Evolutionary conservation across 192 early-diverging fungal genomes (phyloP).

Genomic region (Linnemannia hyalina): DNA sequence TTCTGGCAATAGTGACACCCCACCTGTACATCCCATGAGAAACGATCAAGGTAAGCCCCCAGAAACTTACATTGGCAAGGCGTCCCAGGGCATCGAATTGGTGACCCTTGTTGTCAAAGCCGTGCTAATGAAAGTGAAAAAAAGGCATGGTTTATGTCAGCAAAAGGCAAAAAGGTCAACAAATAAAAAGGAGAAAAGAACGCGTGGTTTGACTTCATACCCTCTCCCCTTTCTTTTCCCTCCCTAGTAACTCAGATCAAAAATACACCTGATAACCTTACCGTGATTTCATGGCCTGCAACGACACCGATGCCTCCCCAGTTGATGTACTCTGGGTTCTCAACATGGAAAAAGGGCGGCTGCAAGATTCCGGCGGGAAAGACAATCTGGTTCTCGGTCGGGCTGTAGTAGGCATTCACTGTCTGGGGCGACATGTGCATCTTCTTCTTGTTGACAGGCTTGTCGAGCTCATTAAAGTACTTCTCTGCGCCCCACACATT

Average conservation of each 20-base stretch:
- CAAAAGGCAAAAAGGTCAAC: neutral
- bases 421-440: conserved; percentile 68
- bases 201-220: neutral
- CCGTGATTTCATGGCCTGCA: conserved; percentile 80
- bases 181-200: neutral
- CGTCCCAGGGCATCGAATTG: conserved; percentile 67
- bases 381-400: conserved; percentile 62
- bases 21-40: neutral
- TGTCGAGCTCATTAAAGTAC: conserved; percentile 40
- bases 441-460: conserved; percentile 55
- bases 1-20: neutral
- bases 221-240: neutral
- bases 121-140: conserved; percentile 58
- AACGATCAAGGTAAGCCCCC: neutral
- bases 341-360: conserved; percentile 67
- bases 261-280: conserved; percentile 27
- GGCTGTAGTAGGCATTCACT: conserved; percentile 69
- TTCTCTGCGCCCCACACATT: conserved; percentile 50
- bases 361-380: conserved; percentile 73
- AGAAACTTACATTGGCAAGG: conserved; percentile 42
- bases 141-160: neutral
- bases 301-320: conserved; percentile 77
- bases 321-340: conserved; percentile 70
- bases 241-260: conserved; percentile 54
- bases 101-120: conserved; percentile 73